Conservation (phyloP, 306 rosid species). For the Fragaria iinumae region DNA sequence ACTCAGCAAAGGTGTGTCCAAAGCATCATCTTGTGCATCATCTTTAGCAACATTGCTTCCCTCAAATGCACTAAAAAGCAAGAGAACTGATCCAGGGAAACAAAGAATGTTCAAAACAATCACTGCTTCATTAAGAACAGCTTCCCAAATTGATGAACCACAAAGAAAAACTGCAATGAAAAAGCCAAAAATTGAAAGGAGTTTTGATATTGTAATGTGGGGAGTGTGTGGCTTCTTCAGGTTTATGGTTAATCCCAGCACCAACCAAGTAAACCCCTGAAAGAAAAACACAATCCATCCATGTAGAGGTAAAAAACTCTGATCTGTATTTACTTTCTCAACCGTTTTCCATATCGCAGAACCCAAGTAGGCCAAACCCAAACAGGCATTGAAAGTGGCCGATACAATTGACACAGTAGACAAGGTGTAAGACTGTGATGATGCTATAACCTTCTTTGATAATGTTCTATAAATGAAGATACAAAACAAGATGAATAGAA, state of each 20-base stretch:
- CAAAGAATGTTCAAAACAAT: slow-evolving; percentile 20
- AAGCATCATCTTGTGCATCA: slow-evolving; percentile 14
- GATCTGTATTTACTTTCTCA: slow-evolving; percentile 10
- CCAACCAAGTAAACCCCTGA: slow-evolving; percentile 35
- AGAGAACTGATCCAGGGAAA: slow-evolving; percentile 23
- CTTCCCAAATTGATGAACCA: slow-evolving; percentile 21
- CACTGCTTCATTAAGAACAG: slow-evolving; percentile 7
- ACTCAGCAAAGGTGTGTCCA: slow-evolving; percentile 16
- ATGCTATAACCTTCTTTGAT: slow-evolving; percentile 8
- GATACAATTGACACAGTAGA: slow-evolving; percentile 6
- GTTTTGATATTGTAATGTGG: neutral
- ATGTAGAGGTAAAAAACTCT: slow-evolving; percentile 18
- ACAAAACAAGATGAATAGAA: slow-evolving; percentile 20
- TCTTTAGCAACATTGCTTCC: neutral
- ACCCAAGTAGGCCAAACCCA: slow-evolving; percentile 31
- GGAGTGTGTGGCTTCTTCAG: slow-evolving; percentile 16
- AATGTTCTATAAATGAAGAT: neutral
- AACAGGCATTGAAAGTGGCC: slow-evolving; percentile 12
- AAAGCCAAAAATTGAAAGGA: slow-evolving; percentile 4
- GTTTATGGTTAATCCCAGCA: slow-evolving; percentile 17
- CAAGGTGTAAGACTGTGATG: slow-evolving; percentile 1
- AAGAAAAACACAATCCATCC: slow-evolving; percentile 26
- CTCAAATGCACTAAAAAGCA: slow-evolving; percentile 14
- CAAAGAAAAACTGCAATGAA: slow-evolving; percentile 22
- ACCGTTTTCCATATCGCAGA: slow-evolving; percentile 26